A percentile compares a stretch with the other conserved stretches of the same genome.
These are phyloP conservation scores for Trichosporon sp. DNA, from an alignment of 1,284 basidiomycete genomes.

Conservation along the genomic window DNA sequence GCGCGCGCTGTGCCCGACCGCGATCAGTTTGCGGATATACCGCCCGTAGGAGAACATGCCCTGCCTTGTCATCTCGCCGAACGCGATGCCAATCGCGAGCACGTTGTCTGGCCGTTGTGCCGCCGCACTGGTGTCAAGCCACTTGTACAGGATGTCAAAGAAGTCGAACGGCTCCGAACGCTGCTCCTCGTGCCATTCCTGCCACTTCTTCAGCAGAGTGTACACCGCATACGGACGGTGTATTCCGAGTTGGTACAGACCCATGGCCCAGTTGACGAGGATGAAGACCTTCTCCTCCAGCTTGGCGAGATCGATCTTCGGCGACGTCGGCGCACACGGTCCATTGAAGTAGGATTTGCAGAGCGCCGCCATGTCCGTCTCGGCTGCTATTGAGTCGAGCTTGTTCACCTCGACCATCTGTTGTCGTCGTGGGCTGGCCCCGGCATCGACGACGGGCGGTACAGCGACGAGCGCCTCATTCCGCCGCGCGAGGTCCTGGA, in stretches of 20 bases:
- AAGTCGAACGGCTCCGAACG: conserved; percentile 42
- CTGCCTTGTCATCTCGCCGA: conserved; percentile 74
- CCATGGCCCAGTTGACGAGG: conserved; percentile 83
- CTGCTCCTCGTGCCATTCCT: conserved; percentile 57
- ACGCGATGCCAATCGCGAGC: conserved; percentile 68
- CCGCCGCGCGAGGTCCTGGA: conserved; percentile 63
- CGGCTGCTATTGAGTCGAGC: conserved; percentile 75
- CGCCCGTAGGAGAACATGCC: conserved; percentile 79
- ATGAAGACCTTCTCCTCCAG: conserved; percentile 68
- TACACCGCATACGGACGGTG: conserved; percentile 80
- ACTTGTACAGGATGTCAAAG: conserved; percentile 68
- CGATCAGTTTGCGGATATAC: conserved; percentile 82
- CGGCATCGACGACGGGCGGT: conserved; percentile 61
- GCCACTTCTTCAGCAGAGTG: conserved; percentile 72
- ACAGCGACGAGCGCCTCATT: conserved; percentile 77
- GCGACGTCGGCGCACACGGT: conserved; percentile 45
- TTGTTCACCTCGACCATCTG: conserved; percentile 79
- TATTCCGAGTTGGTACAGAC: conserved; percentile 77
- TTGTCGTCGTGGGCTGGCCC: conserved; percentile 50
- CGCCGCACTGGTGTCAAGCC: conserved; percentile 73
- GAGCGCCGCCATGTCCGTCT: conserved; percentile 65
- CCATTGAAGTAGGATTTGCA: conserved; percentile 66
- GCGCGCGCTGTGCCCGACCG: conserved; percentile 63
- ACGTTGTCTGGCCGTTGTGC: conserved; percentile 66
- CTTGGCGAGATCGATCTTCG: conserved; percentile 57